A percentile compares a stretch with the other conserved stretches of the same genome.
These are phyloP conservation scores for Yamadazyma kanchanaburiensis DNA, from an alignment of 1,139 yeast species.

Conservation along the genomic window DNA sequence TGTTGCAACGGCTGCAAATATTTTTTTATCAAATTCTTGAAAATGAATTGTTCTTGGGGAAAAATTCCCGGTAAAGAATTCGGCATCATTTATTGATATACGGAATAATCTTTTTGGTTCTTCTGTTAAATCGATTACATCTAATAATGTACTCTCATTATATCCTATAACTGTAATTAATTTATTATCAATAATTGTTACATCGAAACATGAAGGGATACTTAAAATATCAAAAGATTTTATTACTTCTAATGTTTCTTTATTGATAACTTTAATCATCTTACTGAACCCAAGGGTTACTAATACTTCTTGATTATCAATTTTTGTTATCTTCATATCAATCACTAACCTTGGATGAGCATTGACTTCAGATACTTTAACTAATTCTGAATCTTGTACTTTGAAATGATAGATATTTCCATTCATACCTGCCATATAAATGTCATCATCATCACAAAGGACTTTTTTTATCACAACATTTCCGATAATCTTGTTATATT, in stretches of 20 bases:
- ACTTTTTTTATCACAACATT: constrained; percentile 30
- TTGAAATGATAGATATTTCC: constrained; percentile 23
- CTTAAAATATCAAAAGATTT: constrained; percentile 32
- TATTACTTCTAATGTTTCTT: constrained; percentile 16
- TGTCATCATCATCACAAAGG: constrained; percentile 11
- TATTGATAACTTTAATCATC: constrained; percentile 29
- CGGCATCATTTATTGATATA: constrained; percentile 71
- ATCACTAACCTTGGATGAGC: constrained; percentile 32
- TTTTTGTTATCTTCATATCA: constrained; percentile 22
- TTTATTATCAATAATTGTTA: constrained; percentile 17
- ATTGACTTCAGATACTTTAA: constrained; percentile 13
- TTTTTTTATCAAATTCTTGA: constrained; percentile 9
- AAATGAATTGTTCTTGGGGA: constrained; percentile 51
- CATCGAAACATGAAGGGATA: constrained; percentile 48
- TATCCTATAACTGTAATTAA: constrained; percentile 54
- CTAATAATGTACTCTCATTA: constrained; percentile 57
- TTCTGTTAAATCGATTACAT: constrained; percentile 27
- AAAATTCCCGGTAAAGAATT: constrained; percentile 66
- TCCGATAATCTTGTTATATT: constrained; percentile 11
- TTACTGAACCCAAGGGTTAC: constrained; percentile 67
- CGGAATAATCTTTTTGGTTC: constrained; percentile 28
- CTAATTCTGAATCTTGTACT: constrained; percentile 7
- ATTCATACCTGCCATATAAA: constrained; percentile 39
- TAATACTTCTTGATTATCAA: constrained; percentile 28
- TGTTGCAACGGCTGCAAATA: constrained; percentile 57